Base-by-base conservation (phyloP, 345 rosid species). In the Adansonia digitata region DNA sequence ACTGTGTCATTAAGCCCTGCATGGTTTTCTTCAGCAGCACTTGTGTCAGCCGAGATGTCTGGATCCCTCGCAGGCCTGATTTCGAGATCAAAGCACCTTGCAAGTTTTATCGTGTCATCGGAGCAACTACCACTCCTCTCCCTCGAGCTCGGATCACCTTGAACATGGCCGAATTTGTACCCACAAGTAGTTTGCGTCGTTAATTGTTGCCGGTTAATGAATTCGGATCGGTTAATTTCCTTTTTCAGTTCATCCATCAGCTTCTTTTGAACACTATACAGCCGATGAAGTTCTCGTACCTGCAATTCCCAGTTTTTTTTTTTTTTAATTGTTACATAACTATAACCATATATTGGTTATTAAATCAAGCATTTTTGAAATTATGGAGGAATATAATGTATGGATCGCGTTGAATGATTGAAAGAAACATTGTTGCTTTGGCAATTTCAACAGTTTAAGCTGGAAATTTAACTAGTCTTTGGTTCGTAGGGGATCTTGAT, bases 221-320 rank as follows among this genome's bases (percentile, higher is more conserved):
- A 26, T 39, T 60, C 73, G 60, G 75, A 71, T 37, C 55, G 77
- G 71, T 77, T 84, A 12, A 45, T 64, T 69, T 81, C 81, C 46
- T 73, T 88, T 77, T 85, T 86, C 57, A 77, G 71, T 74, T 87
- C 92, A 18, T 78, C 81, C 94, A 88, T 94, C 75, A 94, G 79
- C 84, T 73, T 78, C 81, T 77, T 91, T 45, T 94, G 98, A 56
- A 86, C 88, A 75, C 79, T 81, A 74, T 91, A 89, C 55, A 94
- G 80, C 77, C 94, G 72, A 76, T 94, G 98, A 51, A 94, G 91
- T 82, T 94, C 98, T 63, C 83, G 71, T 40, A 94, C 95, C 98
- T 93, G 89, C 82, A 83, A 80, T 62, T 52, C 40, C 15, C 31
- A 29, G 29, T 2, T 75, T 71, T 56, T 5, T 7, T 7, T 27